Base-by-base conservation (phyloP, 345 rosid species). In the Lepidium didymum region DNA sequence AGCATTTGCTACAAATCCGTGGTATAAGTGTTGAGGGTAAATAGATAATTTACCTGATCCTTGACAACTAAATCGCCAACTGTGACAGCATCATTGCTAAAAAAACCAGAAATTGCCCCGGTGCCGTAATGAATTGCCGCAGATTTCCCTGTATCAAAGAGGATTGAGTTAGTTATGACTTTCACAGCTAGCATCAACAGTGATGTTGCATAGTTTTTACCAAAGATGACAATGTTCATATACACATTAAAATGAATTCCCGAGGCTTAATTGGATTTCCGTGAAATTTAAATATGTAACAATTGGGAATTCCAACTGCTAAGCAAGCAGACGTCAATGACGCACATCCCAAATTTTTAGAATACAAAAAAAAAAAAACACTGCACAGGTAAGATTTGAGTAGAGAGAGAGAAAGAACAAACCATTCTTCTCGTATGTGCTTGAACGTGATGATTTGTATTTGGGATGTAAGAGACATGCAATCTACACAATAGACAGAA, bases 121-220 rank as follows among this genome's bases (percentile, higher is more conserved):
- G 86, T 82, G 21, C 98, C 96, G 52, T 94, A 91, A 55, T 83
- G 97, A 77, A 94, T 94, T 44, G 86, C 72, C 12, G 96, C 97
- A 44, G 88, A 10, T 72, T 81, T 75, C 18, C 99, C 97, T 94
- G 77, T 61, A 76, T 36, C 58, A 67, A 38, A 25, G n/a, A 66
- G 2, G 13, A 60, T 14, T 7, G 8, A 49, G 14, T 47, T 29
- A 49, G 54, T 38, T 53, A 46, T 15, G 41, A 62, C 31, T 40
- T 29, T 55, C 37, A 52, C 56, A 67, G 56, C 63, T 43, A 38
- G 23, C 21, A 51, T 43, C 49, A 59, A 46, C 37, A 49, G 43
- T 40, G 54, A 33, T 47, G 29, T 34, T 73, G 49, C 52, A 64
- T 47, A 40, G 33, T 29, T 33, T 57, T 42, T 5, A 41, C 35